These are phyloP conservation scores for Uronychia binucleata DNA, from an alignment of 73 alveolate species.

Conservation along the genomic window DNA sequence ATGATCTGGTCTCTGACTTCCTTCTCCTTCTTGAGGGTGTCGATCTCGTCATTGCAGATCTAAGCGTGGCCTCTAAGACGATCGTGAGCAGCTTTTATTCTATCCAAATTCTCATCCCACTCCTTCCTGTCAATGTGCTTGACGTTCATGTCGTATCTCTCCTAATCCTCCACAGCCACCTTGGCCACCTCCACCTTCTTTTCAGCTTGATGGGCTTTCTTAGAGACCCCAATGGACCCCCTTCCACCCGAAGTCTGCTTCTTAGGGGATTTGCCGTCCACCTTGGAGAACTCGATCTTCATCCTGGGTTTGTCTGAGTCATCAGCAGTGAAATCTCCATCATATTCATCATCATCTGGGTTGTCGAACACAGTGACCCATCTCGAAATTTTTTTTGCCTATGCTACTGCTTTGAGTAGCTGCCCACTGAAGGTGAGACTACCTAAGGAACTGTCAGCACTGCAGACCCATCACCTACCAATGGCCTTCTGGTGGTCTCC, in stretches of 20 bases:
- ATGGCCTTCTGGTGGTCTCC: conserved; percentile 52
- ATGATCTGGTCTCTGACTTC: conserved; percentile 8
- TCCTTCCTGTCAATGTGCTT: conserved; percentile 15
- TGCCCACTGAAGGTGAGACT: not conserved
- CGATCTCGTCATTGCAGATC: not conserved
- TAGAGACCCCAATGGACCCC: not conserved
- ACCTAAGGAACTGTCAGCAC: not conserved
- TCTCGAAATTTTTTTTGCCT: not conserved
- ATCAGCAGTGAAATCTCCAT: conserved; percentile 29
- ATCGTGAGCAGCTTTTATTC: conserved; percentile 16
- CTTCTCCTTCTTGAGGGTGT: not conserved
- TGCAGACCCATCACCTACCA: conserved; percentile 43
- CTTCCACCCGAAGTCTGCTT: not conserved
- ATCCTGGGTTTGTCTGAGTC: conserved; percentile 30
- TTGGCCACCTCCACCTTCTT: not conserved
- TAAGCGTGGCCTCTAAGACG: not conserved
- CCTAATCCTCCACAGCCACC: not conserved
- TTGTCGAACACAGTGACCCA: conserved; percentile 40
- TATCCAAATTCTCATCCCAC: not conserved
- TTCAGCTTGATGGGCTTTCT: not conserved
- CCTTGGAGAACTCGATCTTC: conserved; percentile 5
- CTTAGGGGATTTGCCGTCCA: not conserved
- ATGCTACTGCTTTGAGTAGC: not conserved
- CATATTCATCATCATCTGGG: conserved; percentile 48
- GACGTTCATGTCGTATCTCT: conserved; percentile 10